Percentiles rank a stretch among this genome's conserved stretches.
Conservation (phyloP, 129 eudicot genomes). For the Dittrichia graveolens region DNA sequence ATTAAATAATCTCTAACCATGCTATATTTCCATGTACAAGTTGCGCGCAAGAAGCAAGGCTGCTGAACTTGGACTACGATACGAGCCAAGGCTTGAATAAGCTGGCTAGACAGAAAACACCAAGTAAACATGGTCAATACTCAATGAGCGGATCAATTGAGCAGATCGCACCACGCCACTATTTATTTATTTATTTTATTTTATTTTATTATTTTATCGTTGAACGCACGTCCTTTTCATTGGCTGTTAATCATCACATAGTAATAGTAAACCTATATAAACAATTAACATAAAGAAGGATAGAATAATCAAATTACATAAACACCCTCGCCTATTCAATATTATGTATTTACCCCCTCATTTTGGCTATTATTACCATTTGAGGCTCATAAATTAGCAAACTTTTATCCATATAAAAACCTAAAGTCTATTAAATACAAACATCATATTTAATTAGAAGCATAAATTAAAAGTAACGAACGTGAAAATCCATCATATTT, state of each 20-base stretch:
- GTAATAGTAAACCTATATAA: no score
- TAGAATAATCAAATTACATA: neutral
- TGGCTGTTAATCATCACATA: slow-evolving; percentile 13
- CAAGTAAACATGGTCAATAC: slow-evolving; percentile 22
- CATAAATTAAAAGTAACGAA: no score
- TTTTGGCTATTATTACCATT: neutral
- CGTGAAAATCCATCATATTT: no score
- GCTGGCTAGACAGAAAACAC: slow-evolving; percentile 19
- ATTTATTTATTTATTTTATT: neutral
- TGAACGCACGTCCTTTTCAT: slow-evolving; percentile 24
- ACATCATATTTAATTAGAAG: no score
- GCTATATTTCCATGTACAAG: no score
- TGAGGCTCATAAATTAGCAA: neutral
- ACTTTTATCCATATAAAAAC: neutral
- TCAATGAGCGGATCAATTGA: slow-evolving; percentile 8
- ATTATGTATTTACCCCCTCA: neutral
- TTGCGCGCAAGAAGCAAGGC: neutral
- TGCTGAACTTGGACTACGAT: no score
- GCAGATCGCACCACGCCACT: slow-evolving; percentile 15
- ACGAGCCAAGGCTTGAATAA: neutral
- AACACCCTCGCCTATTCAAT: neutral
- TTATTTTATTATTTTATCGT: neutral
- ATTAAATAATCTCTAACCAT: no score
- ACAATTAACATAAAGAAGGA: no score
- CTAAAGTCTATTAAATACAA: no score